Percentiles rank a stretch among this genome's conserved stretches.
These are phyloP conservation scores for Ulvella scutata DNA, from an alignment of 139 green algal genomes.

Conservation along the genomic window DNA sequence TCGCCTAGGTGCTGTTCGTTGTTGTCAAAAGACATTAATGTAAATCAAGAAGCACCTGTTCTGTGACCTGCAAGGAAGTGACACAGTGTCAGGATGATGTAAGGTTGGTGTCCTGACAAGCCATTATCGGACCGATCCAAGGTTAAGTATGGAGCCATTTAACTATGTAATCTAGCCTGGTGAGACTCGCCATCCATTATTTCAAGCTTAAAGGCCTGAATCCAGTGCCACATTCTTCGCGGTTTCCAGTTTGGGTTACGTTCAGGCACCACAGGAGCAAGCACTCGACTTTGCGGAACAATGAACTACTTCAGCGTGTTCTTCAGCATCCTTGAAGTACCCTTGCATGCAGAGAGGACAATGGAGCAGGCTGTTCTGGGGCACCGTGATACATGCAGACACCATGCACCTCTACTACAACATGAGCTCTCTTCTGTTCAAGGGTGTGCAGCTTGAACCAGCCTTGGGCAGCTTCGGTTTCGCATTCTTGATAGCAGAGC, in stretches of 20 bases:
- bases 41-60: too few species aligned
- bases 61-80: too few species aligned
- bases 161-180: too few species aligned
- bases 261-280: not conserved
- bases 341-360: constrained; percentile 19
- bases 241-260: not conserved
- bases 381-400: constrained; percentile 44
- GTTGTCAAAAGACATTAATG: too few species aligned
- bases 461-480: constrained; percentile 29
- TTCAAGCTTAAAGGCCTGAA: not conserved
- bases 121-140: too few species aligned
- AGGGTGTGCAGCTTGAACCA: constrained; percentile 54
- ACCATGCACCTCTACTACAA: constrained; percentile 62
- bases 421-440: constrained; percentile 55
- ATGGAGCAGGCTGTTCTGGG: constrained; percentile 36
- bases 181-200: not conserved
- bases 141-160: too few species aligned
- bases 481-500: constrained; percentile 28
- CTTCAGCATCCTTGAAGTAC: not conserved
- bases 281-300: not conserved
- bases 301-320: too few species aligned
- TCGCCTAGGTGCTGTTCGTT: too few species aligned
- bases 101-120: too few species aligned
- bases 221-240: not conserved
- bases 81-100: too few species aligned